Evolutionary conservation across 345 rosid species (phyloP).

Genomic region (Ricinus communis): DNA sequence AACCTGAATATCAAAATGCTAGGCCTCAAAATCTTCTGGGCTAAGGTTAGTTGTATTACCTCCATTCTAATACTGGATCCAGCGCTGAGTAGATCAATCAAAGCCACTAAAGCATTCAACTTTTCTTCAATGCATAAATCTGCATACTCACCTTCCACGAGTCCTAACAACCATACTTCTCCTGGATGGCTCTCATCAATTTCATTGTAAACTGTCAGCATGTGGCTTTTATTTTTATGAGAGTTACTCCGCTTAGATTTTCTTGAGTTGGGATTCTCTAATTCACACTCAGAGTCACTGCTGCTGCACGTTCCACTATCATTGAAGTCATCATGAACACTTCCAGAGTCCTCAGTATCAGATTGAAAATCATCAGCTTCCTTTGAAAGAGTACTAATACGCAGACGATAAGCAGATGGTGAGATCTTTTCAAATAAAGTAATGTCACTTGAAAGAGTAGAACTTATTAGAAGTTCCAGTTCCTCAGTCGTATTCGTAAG

Average conservation of each 20-base stretch:
- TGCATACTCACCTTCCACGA: conserved; percentile 94
- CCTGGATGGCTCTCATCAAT: conserved; percentile 97
- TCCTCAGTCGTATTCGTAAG: conserved; percentile 56
- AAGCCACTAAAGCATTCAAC: conserved; percentile 74
- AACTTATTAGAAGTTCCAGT: conserved; percentile 62
- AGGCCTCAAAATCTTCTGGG: background rate
- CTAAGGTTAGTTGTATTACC: conserved; percentile 47
- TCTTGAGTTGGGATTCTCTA: conserved; percentile 37
- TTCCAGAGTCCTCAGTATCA: conserved; percentile 76
- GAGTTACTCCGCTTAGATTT: conserved; percentile 33
- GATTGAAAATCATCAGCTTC: conserved; percentile 51
- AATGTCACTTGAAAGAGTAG: conserved; percentile 92
- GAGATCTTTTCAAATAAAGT: conserved; percentile 90
- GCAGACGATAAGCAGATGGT: conserved; percentile 72
- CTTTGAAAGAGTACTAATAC: conserved; percentile 50
- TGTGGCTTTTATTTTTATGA: conserved; percentile 43
- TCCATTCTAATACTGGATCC: conserved; percentile 72
- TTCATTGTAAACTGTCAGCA: conserved; percentile 50
- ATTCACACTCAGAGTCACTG: conserved; percentile 58
- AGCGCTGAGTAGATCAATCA: conserved; percentile 78
- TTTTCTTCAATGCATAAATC: conserved; percentile 83
- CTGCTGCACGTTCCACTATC: conserved; percentile 46
- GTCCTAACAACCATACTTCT: conserved; percentile 90
- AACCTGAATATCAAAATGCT: background rate
- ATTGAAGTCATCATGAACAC: conserved; percentile 70